Base-by-base conservation (phyloP, 139 green algal genomes). In the Chlamydomonas eustigma region DNA sequence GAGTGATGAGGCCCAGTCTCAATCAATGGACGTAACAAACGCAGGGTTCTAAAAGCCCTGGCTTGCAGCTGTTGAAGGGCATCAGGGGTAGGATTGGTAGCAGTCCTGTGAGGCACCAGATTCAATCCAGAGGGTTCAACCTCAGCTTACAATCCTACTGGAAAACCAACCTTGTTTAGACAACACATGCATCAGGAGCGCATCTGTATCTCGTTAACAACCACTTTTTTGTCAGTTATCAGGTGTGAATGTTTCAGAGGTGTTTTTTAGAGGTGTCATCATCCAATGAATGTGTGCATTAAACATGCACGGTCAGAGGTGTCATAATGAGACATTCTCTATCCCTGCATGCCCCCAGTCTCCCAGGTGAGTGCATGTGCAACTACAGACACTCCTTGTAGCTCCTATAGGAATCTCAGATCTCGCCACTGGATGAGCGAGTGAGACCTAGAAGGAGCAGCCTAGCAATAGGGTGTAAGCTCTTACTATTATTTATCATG, bases 391-490 rank as follows among this genome's bases (percentile, higher is more conserved):
- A 31, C 37, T 33, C 64, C 35, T 38, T 86, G 22, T 86, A 2
- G 81, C 81, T 86, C 75, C 37, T 34, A 72, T 36, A 64, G 81
- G 81, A 86, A 86, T 75, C 81, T 80, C n/a, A 37, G 30, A 31
- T 39, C n/a, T n/a, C 39, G 77, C 81, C 81, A 86, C 34, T 28
- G 77, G 12, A 5, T 3, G 34, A 28, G 44, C 70, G 70, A 76
- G 37, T 65, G 37, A 83, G 81, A 69, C 81, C 81, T 86, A 86
- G 81, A 75, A 77, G 71, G 81, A 86, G 81, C 81, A n/a, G n/a
- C n/a, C n/a, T n/a, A n/a, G n/a, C n/a, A n/a, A n/a, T n/a, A n/a
- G 52, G 68, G n/a, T n/a, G n/a, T n/a, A n/a, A n/a, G n/a, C n/a
- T n/a, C n/a, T n/a, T n/a, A n/a, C n/a, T n/a, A n/a, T n/a, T n/a